These are phyloP conservation scores for Vanrija humicola DNA, from an alignment of 1,284 basidiomycete genomes.

Conservation along the genomic window DNA sequence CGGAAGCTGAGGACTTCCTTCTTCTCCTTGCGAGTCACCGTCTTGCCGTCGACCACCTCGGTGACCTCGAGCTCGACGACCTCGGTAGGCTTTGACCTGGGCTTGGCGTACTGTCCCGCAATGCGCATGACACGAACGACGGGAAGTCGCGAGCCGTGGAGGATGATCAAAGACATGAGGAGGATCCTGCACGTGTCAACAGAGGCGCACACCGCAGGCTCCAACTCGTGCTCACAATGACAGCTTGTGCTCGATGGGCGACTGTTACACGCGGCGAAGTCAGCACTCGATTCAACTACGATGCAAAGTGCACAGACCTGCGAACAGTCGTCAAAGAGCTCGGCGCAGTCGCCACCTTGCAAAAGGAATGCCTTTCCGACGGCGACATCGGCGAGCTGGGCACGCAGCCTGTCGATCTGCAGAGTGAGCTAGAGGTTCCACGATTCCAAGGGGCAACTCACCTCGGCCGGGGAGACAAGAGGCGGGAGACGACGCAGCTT, in stretches of 20 bases:
- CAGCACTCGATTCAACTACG: not conserved
- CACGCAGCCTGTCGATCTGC: conserved; percentile 79
- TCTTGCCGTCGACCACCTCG: conserved; percentile 34
- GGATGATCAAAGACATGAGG: conserved; percentile 89
- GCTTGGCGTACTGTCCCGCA: conserved; percentile 96
- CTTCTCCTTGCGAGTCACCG: conserved; percentile 27
- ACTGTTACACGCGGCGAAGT: conserved; percentile 49
- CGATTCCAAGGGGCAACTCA: conserved; percentile 45
- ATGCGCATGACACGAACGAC: conserved; percentile 88
- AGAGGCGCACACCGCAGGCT: too few relatives aligned
- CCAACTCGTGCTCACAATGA: conserved; percentile 57
- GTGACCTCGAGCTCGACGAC: conserved; percentile 60
- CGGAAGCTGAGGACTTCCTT: conserved; percentile 53
- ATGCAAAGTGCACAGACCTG: conserved; percentile 56
- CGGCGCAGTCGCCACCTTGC: conserved; percentile 96
- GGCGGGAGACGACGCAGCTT: conserved; percentile 76
- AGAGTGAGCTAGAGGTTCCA: not conserved
- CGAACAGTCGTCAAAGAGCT: conserved; percentile 87
- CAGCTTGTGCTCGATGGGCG: conserved; percentile 90
- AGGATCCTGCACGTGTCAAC: conserved; percentile 56
- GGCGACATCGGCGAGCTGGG: conserved; percentile 75
- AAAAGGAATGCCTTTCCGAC: conserved; percentile 87
- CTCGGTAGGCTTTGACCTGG: conserved; percentile 81
- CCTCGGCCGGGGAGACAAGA: conserved; percentile 83
- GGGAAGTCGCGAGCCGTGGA: conserved; percentile 89